Percentiles rank a stretch among this genome's conserved stretches.
phyloP scores from a whole-genome alignment of 2,329 filamentous ascomycete genomes.

The Pseudocercospora eumusae region DNA sequence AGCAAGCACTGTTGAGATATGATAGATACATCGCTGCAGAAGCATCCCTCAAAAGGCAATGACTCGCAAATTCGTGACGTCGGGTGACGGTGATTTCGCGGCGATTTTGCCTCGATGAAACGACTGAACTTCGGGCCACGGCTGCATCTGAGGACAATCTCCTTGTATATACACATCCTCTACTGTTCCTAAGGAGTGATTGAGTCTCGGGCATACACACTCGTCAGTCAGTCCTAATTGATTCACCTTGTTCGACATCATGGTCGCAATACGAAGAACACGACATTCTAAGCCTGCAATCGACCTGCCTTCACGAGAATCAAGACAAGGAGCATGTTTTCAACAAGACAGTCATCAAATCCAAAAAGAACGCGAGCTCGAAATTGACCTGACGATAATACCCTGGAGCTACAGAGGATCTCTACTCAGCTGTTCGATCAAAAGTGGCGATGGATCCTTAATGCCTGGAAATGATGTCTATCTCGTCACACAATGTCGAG shows the following conservation, averaged over 20 bases:
- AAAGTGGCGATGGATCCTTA: slow-evolving; percentile 5
- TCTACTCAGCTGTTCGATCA: slow-evolving; percentile 6
- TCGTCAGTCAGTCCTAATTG: neutral
- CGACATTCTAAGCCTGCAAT: neutral
- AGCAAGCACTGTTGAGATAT: neutral
- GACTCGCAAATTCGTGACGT: neutral
- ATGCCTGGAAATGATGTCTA: slow-evolving; percentile 7
- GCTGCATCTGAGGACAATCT: neutral
- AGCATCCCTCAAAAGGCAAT: neutral
- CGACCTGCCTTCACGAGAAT: neutral
- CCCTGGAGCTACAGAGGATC: slow-evolving; percentile 9
- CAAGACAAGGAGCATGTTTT: neutral
- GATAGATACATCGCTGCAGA: neutral
- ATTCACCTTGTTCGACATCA: neutral
- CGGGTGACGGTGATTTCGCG: neutral
- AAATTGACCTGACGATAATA: neutral
- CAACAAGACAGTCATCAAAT: neutral
- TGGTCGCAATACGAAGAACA: slow-evolving; percentile 1
- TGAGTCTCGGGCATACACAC: no score
- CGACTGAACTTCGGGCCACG: neutral
- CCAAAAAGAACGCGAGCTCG: neutral
- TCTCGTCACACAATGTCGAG: slow-evolving; percentile 9
- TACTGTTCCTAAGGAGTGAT: neutral
- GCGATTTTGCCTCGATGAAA: slow-evolving; percentile 1
- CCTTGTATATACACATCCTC: neutral